phyloP scores from a whole-genome alignment of 2,329 filamentous ascomycete species.

The Aspergillus intermedius region DNA sequence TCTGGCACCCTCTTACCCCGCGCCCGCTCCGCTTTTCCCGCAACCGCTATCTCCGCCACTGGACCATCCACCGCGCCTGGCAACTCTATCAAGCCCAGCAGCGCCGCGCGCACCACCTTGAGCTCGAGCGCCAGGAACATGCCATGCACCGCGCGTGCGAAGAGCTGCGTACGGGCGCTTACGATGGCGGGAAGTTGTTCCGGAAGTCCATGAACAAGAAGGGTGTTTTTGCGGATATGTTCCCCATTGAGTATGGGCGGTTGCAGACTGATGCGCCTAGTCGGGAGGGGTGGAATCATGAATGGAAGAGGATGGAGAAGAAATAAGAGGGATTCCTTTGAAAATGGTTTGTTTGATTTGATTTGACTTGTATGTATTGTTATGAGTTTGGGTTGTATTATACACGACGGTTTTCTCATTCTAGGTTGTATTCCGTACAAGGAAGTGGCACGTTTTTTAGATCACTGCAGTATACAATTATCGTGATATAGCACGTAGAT shows the following conservation, averaged over 20 bases:
- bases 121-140: constrained; percentile 73
- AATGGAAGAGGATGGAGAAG: constrained; percentile 62
- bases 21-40: constrained; percentile 83
- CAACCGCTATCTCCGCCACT: constrained; percentile 82
- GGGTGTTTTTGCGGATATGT: constrained; percentile 64
- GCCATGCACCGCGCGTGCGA: constrained; percentile 82
- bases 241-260: constrained; percentile 82
- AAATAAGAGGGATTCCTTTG: constrained; percentile 6
- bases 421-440: background rate
- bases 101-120: constrained; percentile 57
- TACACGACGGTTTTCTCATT: background rate
- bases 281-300: constrained; percentile 82
- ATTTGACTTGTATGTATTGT: background rate
- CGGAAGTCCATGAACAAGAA: constrained; percentile 86
- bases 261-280: constrained; percentile 72
- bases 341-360: background rate
- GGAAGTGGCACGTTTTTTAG: too few species aligned
- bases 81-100: constrained; percentile 67
- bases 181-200: constrained; percentile 60
- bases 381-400: background rate
- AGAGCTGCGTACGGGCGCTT: constrained; percentile 56
- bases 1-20: constrained; percentile 61
- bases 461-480: background rate
- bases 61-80: constrained; percentile 98
- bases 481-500: background rate